phyloP scores from a whole-genome alignment of 108 stramenopile species.

The Skeletonema tropicum region DNA sequence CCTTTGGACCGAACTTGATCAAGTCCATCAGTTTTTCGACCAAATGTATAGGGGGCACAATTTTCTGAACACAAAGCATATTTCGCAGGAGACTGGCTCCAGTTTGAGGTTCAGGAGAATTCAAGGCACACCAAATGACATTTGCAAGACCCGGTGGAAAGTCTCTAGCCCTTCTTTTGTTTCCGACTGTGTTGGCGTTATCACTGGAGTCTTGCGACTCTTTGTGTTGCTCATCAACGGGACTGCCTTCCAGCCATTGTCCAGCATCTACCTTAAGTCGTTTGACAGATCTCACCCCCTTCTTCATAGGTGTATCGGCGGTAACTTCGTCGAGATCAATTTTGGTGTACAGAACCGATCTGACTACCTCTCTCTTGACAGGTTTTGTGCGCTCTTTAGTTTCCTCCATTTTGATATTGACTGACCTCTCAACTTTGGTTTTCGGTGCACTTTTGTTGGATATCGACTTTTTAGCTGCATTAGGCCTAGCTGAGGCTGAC shows the following conservation, averaged over 20 bases:
- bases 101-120: conserved; percentile 48
- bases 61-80: conserved; percentile 30
- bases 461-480: neutral
- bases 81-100: conserved; percentile 37
- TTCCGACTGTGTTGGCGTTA: neutral
- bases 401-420: neutral
- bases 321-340: neutral
- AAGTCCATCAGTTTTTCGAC: conserved; percentile 40
- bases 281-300: neutral
- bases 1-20: conserved; percentile 47
- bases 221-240: conserved; percentile 3
- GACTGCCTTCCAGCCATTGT: neutral
- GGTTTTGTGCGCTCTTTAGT: conserved; percentile 2
- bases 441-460: neutral
- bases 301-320: neutral
- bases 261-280: neutral
- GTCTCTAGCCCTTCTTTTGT: conserved; percentile 28
- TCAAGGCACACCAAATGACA: conserved; percentile 47
- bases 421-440: neutral
- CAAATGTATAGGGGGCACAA: conserved; percentile 26
- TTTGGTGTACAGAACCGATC: neutral
- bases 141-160: conserved; percentile 43
- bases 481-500: neutral
- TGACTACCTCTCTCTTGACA: neutral
- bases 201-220: conserved; percentile 8